These are phyloP conservation scores for Ophiostoma sp. DNA, from an alignment of 2,329 filamentous ascomycete genomes.

Conservation along the genomic window DNA sequence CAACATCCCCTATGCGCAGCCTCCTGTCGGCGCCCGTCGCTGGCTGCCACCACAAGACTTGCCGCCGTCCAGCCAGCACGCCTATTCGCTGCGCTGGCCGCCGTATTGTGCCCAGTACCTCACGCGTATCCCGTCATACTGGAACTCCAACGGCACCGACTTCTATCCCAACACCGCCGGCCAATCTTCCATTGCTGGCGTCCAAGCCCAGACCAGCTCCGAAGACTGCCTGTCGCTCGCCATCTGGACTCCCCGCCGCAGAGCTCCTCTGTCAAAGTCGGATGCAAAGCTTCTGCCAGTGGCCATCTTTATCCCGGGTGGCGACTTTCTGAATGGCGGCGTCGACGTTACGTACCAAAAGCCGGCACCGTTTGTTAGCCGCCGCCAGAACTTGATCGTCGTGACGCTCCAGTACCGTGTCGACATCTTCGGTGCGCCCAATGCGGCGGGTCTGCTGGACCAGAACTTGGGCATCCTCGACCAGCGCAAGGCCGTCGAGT, in stretches of 20 bases:
- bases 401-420: constrained; percentile 45
- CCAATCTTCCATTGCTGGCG: background rate
- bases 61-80: constrained; percentile 21
- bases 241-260: constrained; percentile 30
- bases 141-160: constrained; percentile 30
- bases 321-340: constrained; percentile 37
- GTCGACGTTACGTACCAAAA: background rate
- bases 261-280: constrained; percentile 35
- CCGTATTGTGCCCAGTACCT: constrained; percentile 28
- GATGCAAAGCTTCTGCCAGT: background rate
- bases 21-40: constrained; percentile 30
- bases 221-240: constrained; percentile 40
- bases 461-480: constrained; percentile 46
- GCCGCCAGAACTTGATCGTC: constrained; percentile 41
- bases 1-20: constrained; percentile 33
- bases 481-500: constrained; percentile 46
- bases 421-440: constrained; percentile 41
- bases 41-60: constrained; percentile 28
- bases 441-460: constrained; percentile 27
- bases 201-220: constrained; percentile 32
- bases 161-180: background rate
- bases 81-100: constrained; percentile 25
- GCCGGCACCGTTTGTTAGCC: constrained; percentile 34
- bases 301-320: background rate
- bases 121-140: constrained; percentile 23